Conservation (phyloP, 1,139 yeast genomes). For the Lodderomyces jiufengensis region DNA sequence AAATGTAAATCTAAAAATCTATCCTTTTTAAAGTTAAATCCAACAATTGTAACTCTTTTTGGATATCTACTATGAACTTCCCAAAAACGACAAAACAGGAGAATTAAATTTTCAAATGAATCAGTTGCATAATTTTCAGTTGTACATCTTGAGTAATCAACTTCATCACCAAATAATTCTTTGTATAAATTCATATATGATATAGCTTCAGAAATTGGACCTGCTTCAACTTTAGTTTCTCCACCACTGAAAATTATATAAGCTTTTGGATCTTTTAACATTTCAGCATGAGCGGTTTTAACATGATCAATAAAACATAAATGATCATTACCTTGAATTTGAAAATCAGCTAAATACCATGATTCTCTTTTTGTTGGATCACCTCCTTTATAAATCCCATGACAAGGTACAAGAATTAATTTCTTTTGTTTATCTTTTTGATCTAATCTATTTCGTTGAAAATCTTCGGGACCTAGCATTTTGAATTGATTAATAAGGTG, state of each 20-base stretch:
- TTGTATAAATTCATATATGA: constrained; percentile 49
- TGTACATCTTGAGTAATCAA: constrained; percentile 24
- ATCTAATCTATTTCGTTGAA: too few relatives aligned
- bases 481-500: too few relatives aligned
- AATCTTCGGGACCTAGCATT: too few relatives aligned
- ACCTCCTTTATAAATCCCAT: constrained; percentile 55
- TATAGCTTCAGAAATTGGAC: constrained; percentile 57
- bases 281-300: constrained; percentile 27
- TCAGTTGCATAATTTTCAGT: constrained; percentile 76
- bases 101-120: constrained; percentile 74
- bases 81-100: constrained; percentile 55
- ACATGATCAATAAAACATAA: constrained; percentile 65
- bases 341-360: constrained; percentile 68
- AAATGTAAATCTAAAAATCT: constrained; percentile 61
- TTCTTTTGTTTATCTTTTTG: too few relatives aligned
- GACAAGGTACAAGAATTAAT: constrained; percentile 64
- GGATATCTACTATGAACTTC: constrained; percentile 53
- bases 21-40: constrained; percentile 67
- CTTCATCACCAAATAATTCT: constrained; percentile 10
- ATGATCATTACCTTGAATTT: constrained; percentile 66
- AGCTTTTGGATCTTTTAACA: constrained; percentile 27
- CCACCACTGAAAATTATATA: constrained; percentile 67
- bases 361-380: constrained; percentile 30
- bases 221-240: constrained; percentile 55
- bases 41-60: constrained; percentile 50